Evolutionary conservation across 2,329 filamentous ascomycete genomes (phyloP), one percentile per base, ranked within the genome.

Genomic region (Penicillium sp.): DNA sequence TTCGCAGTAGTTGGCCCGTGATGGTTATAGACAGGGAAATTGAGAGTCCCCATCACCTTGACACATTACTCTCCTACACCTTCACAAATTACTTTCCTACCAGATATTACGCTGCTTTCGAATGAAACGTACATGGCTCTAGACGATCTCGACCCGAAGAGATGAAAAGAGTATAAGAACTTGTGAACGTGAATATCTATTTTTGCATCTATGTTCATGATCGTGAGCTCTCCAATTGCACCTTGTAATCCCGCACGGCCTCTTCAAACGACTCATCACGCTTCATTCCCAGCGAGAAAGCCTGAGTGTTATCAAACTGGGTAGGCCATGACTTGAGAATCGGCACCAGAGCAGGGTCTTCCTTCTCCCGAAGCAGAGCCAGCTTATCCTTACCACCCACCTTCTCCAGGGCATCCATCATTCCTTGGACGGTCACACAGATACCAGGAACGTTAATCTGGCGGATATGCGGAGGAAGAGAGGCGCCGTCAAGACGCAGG

Each of bases 381-480:
- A 81, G 64, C 30, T 77, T 77, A 33, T 81, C 75, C 60, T 78
- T 74, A 0, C 81, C 81, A 5, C 77, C 81, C 1, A 84, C 79
- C 55, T 77, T 77, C 52, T 75, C 76, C 63, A 84, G 60, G 1
- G 80, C 80, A 55, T 82, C 73, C 63, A 84, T 66, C 73, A 84
- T 84, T 50, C 82, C 76, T 51, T 74, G 75, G 31, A 83, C 78
- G 3, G 76, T 81, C 5, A 79, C 79, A 16, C 68, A 67, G 28
- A 73, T 72, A 1, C 83, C 83, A 0, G 83, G 82, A 33, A 84
- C 72, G 64, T 84, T 84, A 47, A 85, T 74, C 44, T 79, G 76
- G 20, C 82, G 74, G 41, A 77, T 76, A 60, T 74, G 71, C 31
- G 63, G 51, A 10, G 75, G 71, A 46, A 79, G 56, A 9, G 67